Conservation (phyloP, 371 early-diverging fungal genomes). For the Mucor velutinosus region DNA sequence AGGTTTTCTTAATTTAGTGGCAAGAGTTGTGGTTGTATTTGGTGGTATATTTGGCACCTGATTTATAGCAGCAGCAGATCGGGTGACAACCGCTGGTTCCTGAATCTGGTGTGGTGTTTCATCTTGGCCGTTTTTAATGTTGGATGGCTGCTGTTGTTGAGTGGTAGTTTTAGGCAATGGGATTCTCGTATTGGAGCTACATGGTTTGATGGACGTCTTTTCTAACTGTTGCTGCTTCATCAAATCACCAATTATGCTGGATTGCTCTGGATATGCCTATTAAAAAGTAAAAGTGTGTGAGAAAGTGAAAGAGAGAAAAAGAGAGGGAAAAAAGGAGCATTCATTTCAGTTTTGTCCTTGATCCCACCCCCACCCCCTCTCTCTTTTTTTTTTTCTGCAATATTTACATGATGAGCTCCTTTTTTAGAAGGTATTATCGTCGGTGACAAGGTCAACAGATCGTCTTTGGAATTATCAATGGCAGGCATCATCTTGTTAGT, state of each 20-base stretch:
- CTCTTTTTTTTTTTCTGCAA: not conserved
- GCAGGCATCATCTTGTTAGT: not conserved
- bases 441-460: not conserved
- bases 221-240: slow-evolving; percentile 9
- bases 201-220: not conserved
- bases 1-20: slow-evolving; percentile 22
- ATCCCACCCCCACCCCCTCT: not conserved
- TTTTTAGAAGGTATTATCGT: slow-evolving; percentile 10
- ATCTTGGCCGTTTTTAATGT: not conserved
- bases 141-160: not conserved
- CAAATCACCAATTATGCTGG: not conserved
- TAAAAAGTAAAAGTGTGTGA: not conserved
- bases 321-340: not conserved
- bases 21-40: not conserved
- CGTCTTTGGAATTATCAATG: not conserved
- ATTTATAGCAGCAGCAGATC: slow-evolving; percentile 1
- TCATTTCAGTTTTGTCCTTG: not conserved
- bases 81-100: not conserved
- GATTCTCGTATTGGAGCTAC: slow-evolving; percentile 4
- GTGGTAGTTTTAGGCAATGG: slow-evolving; percentile 2
- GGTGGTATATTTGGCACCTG: slow-evolving; percentile 5
- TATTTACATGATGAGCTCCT: slow-evolving; percentile 13
- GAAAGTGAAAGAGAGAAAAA: not conserved
- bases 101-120: slow-evolving; percentile 10
- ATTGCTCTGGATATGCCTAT: not conserved